These are phyloP conservation scores for Hordeum marinum DNA, from an alignment of 176 grass and related monocot genomes.

Conservation along the genomic window DNA sequence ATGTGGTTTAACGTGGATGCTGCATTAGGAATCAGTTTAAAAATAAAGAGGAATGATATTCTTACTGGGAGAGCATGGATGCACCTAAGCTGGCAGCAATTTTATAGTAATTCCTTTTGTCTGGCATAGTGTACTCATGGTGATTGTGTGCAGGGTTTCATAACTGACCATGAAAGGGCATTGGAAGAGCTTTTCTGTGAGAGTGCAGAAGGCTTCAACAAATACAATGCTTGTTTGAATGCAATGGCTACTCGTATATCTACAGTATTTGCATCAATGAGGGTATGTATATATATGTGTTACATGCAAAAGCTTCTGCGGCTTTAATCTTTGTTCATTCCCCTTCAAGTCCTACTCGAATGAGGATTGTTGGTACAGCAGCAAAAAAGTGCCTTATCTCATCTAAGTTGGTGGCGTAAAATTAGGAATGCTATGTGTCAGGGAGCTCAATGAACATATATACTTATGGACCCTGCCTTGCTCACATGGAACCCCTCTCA, in stretches of 20 bases:
- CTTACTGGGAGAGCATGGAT: background rate
- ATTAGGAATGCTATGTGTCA: background rate
- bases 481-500: background rate
- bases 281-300: conserved; percentile 35
- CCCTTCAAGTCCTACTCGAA: background rate
- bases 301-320: conserved; percentile 15
- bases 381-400: background rate
- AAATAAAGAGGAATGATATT: background rate
- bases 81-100: background rate
- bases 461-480: background rate
- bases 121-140: background rate
- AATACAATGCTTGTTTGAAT: conserved; percentile 91
- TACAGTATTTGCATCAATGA: conserved; percentile 85
- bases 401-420: background rate
- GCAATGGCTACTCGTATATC: conserved; percentile 89
- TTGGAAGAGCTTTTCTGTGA: conserved; percentile 97
- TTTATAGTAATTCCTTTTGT: conserved; percentile 10
- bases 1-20: background rate
- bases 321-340: background rate
- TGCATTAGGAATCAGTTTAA: background rate
- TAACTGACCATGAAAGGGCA: conserved; percentile 92
- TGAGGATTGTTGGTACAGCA: background rate
- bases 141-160: conserved; percentile 64
- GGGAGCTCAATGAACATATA: background rate
- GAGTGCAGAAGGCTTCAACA: conserved; percentile 78